Base-by-base conservation (phyloP, 768 basidiomycete species). In the Naganishia vishniacii region DNA sequence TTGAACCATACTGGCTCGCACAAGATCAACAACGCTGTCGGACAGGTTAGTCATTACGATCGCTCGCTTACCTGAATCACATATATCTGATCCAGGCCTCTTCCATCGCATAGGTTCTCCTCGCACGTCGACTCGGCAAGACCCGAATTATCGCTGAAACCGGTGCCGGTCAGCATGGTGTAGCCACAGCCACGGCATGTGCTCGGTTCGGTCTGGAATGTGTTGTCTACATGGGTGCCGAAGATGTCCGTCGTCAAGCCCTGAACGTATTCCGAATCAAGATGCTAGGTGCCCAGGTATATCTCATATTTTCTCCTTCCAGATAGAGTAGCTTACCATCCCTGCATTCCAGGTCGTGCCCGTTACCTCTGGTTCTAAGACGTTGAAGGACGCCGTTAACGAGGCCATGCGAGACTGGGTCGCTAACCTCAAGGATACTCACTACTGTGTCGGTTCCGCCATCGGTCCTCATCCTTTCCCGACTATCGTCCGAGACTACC, bases 391-490 rank as follows among this genome's bases (percentile, higher is more conserved):
- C 72, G 94, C 95, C 28, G 91, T 98, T 69, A 99, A 97, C 80
- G 94, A 97, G 68, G 94, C 95, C 5, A 84, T 98, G 83, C 86
- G 95, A 45, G 93, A 97, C 78, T 98, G 95, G 95, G 95, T 98
- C 12, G 92, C 93, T 31, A 93, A 97, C 76, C 83, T 99, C 32
- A 81, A 90, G 13, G 90, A 81, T 5, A 98, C 94, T 0, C 92
- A 98, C 79, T 99, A 97, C 79, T 85, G 97, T 68, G 90, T 99
- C 67, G 95, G 95, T 31, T 97, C 93, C 16, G 91, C 86, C 45
- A 97, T 99, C 69, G 95, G 95, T 16, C 95, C 95, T 3, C 93
- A 97, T 77, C 95, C 95, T 1, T 98, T 99, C 85, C 95, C 95
- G 1, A 98, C 95, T 23, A 90, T 99, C 64, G 95, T 99, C 45